Base-by-base conservation (phyloP, 805 yeast species). In the Yamadazyma nakazawae region DNA sequence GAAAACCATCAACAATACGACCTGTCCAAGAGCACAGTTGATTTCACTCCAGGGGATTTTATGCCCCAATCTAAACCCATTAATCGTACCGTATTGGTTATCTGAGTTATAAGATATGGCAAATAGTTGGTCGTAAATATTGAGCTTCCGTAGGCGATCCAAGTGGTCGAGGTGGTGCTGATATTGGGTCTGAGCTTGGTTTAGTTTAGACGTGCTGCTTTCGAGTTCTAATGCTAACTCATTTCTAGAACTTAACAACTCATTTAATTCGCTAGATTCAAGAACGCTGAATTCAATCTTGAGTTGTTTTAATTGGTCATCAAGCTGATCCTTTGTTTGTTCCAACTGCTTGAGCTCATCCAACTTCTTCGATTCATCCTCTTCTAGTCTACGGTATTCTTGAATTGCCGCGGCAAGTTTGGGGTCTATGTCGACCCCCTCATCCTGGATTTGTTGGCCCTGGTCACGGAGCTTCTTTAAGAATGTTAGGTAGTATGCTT, bases 1-100 rank as follows among this genome's bases (percentile, higher is more conserved):
- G 1, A 92, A 87, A 0, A 84, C 75, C 26, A 91, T 60, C 16
- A 92, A 64, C 11, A 89, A 66, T 2, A 88, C 78, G 2, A 91
- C 68, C 54, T 91, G 96, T 0, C 98, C 98, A 56, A 91, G 66
- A 0, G 96, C 97, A 1, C 95, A 94, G 60, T 90, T 91, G 37
- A 89, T 84, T 56, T 91, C 98, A 45, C 88, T 80, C 96, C 96
- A 89, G 1, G 95, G 85, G 0, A 91, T 87, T 49, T 75, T 78
- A 44, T 69, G 64, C 0, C 98, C 98, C n/a, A 92, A 62, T 47
- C 96, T 67, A 21, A 88, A 72, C 0, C 91, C 92, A 64, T 91
- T 91, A 28, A 91, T 92, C 1, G 94, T 84, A 0, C 95, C 97
- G 66, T 87, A 88, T 30, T 80, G 79, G 5, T 92, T 94, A 16